Base-by-base conservation (phyloP, 2,329 filamentous ascomycete species). In the Phialophora tarda region DNA sequence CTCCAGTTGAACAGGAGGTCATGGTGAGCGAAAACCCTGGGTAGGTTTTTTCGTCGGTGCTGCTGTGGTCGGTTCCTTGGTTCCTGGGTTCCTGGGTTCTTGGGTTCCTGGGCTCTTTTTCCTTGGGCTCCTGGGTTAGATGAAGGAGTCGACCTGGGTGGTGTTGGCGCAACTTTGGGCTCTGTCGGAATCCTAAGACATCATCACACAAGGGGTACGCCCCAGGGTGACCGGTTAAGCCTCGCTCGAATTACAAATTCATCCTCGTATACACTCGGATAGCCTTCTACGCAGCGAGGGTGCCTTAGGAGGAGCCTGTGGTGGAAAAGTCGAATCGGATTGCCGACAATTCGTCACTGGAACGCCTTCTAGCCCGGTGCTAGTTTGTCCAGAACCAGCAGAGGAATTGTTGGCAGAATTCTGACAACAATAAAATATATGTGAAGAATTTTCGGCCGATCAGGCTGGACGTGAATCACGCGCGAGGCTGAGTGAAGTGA, bases 11-110 rank as follows among this genome's bases (percentile, higher is more conserved):
- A 44, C 17, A 53, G 48, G 48, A 53, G 48, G 48, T 53, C 48
- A 53, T 53, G 26, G 48, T 28, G 48, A 53, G 48, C 23, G 48
- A 53, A 53, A 53, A 53, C 48, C 26, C n/a, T n/a, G 26, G 26
- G 48, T 24, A 26, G 26, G 21, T 53, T 53, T 53, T 53, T 53
- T 10, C 48, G 48, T 26, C 23, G 21, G 26, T 24, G 2, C 48
- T 44, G 38, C 21, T 44, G 17, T 44, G 38, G 17, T 44, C 17
- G 38, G 17, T 44, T 14, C 14, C 14, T n/a, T 17, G 5, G 17
- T 41, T n/a, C 11, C 21, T n/a, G 17, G 38, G 14, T 21, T 44
- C 38, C 38, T 44, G 38, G 38, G 38, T n/a, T 44, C n/a, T 38
- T 14, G 12, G 38, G 4, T n/a, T 41, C 38, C 14, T 17, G 30